Percentiles rank a stretch among this genome's conserved stretches.
Conservation (phyloP, 2,329 filamentous ascomycete species). For the Neopestalotiopsis sp. region DNA sequence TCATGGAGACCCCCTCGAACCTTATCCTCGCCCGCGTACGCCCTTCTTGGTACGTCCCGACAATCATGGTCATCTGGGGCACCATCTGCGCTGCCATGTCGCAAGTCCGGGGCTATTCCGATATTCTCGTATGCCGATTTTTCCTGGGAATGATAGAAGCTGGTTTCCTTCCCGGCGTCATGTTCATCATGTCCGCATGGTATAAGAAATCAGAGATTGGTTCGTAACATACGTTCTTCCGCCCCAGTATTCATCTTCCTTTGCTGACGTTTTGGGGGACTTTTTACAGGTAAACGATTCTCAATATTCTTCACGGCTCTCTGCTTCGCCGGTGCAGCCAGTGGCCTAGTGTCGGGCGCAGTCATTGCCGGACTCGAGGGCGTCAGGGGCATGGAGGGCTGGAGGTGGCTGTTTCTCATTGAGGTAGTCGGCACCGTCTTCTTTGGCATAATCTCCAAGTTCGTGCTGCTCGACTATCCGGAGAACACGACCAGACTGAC, state of each 20-base stretch:
- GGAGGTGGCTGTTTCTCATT: conserved; percentile 54
- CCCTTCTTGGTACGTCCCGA: conserved; percentile 42
- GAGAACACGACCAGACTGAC: conserved; percentile 44
- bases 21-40: conserved; percentile 46
- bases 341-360: background rate
- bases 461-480: conserved; percentile 46
- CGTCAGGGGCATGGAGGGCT: conserved; percentile 41
- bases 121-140: conserved; percentile 32
- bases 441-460: conserved; percentile 39
- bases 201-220: conserved; percentile 48
- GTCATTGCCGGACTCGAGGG: conserved; percentile 50
- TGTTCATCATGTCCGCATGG: conserved; percentile 50
- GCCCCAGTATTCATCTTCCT: no score
- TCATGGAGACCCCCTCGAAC: conserved; percentile 51
- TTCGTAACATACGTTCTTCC: conserved; percentile 37
- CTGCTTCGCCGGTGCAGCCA: conserved; percentile 42
- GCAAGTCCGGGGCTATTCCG: conserved; percentile 37
- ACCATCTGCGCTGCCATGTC: conserved; percentile 48
- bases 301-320: conserved; percentile 51
- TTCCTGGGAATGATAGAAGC: conserved; percentile 36
- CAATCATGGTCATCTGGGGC: conserved; percentile 46
- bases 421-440: conserved; percentile 43
- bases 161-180: conserved; percentile 52
- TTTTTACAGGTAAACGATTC: conserved; percentile 44
- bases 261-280: no score